Evolutionary conservation across 805 yeast genomes (phyloP).

Genomic region (Yamadazyma tumulicola): DNA sequence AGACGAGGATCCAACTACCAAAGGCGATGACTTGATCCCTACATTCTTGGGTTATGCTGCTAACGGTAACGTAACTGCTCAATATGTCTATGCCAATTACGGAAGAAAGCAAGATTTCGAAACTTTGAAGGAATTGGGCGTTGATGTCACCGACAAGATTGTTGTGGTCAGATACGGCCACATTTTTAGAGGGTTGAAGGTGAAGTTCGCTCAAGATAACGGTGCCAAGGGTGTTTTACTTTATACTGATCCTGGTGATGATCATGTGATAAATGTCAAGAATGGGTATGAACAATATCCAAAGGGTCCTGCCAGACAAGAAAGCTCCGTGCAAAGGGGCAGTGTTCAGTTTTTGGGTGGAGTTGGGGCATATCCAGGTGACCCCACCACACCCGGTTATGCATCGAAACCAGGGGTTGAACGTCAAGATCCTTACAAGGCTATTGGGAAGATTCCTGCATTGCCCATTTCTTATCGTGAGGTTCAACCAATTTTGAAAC

Average conservation of each 20-base stretch:
- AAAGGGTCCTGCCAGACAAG: slow-evolving; percentile 62
- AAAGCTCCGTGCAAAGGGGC: slow-evolving; percentile 58
- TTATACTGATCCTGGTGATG: slow-evolving; percentile 59
- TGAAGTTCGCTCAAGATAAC: slow-evolving; percentile 55
- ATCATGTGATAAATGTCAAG: slow-evolving; percentile 48
- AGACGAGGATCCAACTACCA: slow-evolving; percentile 37
- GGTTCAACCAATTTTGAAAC: slow-evolving; percentile 39
- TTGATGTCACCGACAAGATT: slow-evolving; percentile 51
- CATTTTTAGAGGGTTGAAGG: slow-evolving; percentile 54
- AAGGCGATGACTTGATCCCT: slow-evolving; percentile 37
- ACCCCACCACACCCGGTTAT: slow-evolving; percentile 75
- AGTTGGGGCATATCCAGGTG: slow-evolving; percentile 57
- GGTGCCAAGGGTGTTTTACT: slow-evolving; percentile 65
- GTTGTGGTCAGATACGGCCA: slow-evolving; percentile 54
- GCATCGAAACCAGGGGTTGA: slow-evolving; percentile 47
- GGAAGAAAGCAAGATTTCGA: slow-evolving; percentile 57
- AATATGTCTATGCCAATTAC: slow-evolving; percentile 58
- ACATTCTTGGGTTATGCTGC: slow-evolving; percentile 66
- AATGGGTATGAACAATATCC: slow-evolving; percentile 62
- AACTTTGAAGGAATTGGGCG: slow-evolving; percentile 31
- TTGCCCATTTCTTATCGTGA: slow-evolving; percentile 44
- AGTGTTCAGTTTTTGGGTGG: slow-evolving; percentile 56
- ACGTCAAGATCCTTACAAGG: slow-evolving; percentile 30
- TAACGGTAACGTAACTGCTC: slow-evolving; percentile 55
- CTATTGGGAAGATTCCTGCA: slow-evolving; percentile 39